Evolutionary conservation across 495 filamentous ascomycete species (phyloP).

Genomic region (Hyphodiscus hymeniophilus): DNA sequence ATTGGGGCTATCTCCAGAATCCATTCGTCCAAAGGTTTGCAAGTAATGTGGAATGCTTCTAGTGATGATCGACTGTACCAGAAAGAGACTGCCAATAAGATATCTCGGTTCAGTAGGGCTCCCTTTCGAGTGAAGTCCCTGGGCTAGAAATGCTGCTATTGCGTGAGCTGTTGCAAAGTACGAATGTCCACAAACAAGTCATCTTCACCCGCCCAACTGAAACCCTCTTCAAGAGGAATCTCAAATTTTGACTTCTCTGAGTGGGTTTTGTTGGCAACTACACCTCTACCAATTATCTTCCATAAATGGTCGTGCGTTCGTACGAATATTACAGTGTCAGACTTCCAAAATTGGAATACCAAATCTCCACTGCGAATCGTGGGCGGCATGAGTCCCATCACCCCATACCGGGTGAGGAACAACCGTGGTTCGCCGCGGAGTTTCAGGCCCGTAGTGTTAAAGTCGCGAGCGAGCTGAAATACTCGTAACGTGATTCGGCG

Average conservation of each 20-base stretch:
- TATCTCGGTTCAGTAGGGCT: too few species aligned
- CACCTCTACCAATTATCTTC: constrained; percentile 3
- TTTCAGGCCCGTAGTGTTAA: too few species aligned
- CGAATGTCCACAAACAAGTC: background rate
- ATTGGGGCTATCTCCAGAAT: too few species aligned
- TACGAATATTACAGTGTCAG: constrained; percentile 7
- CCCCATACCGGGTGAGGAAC: background rate
- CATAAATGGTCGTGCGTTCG: background rate
- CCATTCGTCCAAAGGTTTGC: too few species aligned
- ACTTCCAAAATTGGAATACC: constrained; percentile 7
- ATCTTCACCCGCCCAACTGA: background rate
- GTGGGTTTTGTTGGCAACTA: background rate
- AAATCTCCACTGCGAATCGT: constrained; percentile 2
- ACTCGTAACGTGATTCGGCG: background rate
- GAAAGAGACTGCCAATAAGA: too few species aligned
- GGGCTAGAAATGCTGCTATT: too few species aligned
- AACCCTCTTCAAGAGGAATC: background rate
- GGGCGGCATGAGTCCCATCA: constrained; percentile 6
- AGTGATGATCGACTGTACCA: too few species aligned
- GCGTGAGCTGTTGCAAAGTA: background rate
- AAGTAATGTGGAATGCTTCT: too few species aligned
- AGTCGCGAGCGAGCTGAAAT: too few species aligned
- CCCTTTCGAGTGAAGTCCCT: too few species aligned
- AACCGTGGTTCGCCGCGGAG: background rate
- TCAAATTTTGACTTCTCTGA: background rate